phyloP scores from a whole-genome alignment of 1,284 basidiomycete genomes.

The Malassezia globosa region DNA sequence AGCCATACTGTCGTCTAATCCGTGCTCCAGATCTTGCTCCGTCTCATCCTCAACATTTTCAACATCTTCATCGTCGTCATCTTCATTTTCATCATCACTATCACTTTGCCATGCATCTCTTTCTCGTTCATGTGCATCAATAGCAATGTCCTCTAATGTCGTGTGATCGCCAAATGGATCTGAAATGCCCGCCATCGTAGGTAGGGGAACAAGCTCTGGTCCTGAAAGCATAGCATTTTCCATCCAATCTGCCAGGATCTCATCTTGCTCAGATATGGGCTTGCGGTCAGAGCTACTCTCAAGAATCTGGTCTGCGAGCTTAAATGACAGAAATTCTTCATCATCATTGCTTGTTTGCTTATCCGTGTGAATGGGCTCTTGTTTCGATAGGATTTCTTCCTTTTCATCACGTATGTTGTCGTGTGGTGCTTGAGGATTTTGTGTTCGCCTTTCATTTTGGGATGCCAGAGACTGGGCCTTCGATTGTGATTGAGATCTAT shows the following conservation, averaged over 20 bases:
- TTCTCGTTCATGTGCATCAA: slow-evolving; percentile 9
- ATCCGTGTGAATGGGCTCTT: too few relatives aligned
- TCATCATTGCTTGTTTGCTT: too few relatives aligned
- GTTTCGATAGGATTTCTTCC: too few relatives aligned
- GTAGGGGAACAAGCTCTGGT: slow-evolving; percentile 5
- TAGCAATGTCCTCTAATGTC: slow-evolving; percentile 15
- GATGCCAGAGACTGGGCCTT: too few relatives aligned
- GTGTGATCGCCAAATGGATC: slow-evolving; percentile 4
- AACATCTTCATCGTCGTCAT: slow-evolving; percentile 9
- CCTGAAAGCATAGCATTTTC: slow-evolving; percentile 26
- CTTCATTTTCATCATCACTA: slow-evolving; percentile 15
- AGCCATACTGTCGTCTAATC: slow-evolving; percentile 10
- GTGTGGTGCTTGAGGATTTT: too few relatives aligned
- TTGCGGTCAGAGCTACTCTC: not conserved
- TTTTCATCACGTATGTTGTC: too few relatives aligned
- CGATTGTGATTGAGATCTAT: too few relatives aligned
- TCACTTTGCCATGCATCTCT: slow-evolving; percentile 12
- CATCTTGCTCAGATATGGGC: slow-evolving; percentile 27
- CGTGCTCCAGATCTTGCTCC: slow-evolving; percentile 19
- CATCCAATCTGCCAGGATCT: slow-evolving; percentile 40
- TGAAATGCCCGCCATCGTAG: not conserved
- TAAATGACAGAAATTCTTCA: slow-evolving; percentile 9
- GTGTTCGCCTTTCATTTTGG: too few relatives aligned
- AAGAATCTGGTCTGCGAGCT: slow-evolving; percentile 4
- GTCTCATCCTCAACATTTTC: slow-evolving; percentile 15